These are phyloP conservation scores for Codiaeum variegatum DNA, from an alignment of 441 rosid genomes.

Conservation along the genomic window DNA sequence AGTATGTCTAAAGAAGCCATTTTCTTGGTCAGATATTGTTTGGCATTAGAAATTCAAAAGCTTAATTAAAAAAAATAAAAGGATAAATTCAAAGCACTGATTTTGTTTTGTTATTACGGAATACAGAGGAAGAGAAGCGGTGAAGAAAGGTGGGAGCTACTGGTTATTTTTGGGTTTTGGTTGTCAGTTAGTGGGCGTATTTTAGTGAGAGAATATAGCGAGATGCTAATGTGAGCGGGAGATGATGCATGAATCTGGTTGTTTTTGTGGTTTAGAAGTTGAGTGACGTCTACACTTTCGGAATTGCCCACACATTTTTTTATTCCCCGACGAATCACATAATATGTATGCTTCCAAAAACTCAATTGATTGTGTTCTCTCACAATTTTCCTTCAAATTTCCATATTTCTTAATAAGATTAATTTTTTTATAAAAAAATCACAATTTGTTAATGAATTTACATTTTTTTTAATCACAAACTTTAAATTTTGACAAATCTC, in stretches of 20 bases:
- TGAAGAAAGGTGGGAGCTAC: background rate
- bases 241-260: slow-evolving; percentile 5
- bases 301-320: slow-evolving; percentile 21
- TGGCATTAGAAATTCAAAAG: slow-evolving; percentile 15
- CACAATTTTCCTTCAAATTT: background rate
- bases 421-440: too few species aligned
- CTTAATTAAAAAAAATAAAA: background rate
- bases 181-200: slow-evolving; percentile 10
- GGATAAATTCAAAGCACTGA: background rate
- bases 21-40: background rate
- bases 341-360: slow-evolving; percentile 4
- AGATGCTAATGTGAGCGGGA: slow-evolving; percentile 20
- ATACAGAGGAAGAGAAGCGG: background rate
- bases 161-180: background rate
- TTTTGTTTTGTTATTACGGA: background rate
- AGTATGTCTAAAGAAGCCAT: slow-evolving; percentile 47
- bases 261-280: slow-evolving; percentile 25
- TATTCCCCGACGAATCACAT: background rate
- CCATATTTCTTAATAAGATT: too few species aligned
- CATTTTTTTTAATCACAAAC: too few species aligned
- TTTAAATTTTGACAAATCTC: too few species aligned
- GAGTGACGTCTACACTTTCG: slow-evolving; percentile 18
- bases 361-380: too few species aligned
- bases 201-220: slow-evolving; percentile 4
- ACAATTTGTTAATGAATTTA: too few species aligned